Conservation (phyloP, 192 early-diverging fungal species). For the Backusella luteola region DNA sequence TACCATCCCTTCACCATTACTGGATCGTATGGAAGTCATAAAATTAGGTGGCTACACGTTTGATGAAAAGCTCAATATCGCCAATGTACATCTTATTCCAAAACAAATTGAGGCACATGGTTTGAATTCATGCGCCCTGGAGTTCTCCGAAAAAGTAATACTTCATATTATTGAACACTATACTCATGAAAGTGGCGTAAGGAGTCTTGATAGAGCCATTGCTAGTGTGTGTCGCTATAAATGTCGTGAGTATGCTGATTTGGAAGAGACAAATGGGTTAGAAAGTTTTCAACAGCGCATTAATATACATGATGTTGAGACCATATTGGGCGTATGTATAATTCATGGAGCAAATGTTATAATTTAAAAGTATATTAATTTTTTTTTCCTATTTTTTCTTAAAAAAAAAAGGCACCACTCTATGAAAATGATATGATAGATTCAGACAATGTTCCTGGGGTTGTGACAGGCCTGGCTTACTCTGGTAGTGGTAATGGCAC, state of each 20-base stretch:
- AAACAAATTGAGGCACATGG: slow-evolving; percentile 72
- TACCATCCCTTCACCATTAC: slow-evolving; percentile 72
- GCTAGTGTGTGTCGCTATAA: slow-evolving; percentile 68
- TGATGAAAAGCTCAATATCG: slow-evolving; percentile 82
- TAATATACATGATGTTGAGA: slow-evolving; percentile 47
- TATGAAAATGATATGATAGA: slow-evolving; percentile 63
- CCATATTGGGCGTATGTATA: slow-evolving; percentile 60
- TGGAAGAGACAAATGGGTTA: slow-evolving; percentile 41
- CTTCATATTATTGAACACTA: slow-evolving; percentile 66
- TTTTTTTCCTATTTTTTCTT: background rate
- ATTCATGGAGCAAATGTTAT: slow-evolving; percentile 63
- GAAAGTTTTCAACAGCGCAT: slow-evolving; percentile 47
- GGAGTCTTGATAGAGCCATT: slow-evolving; percentile 70
- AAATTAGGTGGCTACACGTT: slow-evolving; percentile 79
- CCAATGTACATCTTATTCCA: slow-evolving; percentile 66
- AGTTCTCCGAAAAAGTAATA: slow-evolving; percentile 54
- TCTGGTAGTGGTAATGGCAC: slow-evolving; percentile 68
- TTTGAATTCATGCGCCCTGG: slow-evolving; percentile 41
- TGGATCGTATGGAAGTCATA: slow-evolving; percentile 87
- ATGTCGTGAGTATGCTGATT: slow-evolving; percentile 65
- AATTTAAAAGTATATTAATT: background rate
- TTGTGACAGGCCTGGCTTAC: slow-evolving; percentile 82
- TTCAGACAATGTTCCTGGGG: slow-evolving; percentile 56
- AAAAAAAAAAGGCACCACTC: slow-evolving; percentile 47
- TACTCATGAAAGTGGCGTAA: slow-evolving; percentile 81